Evolutionary conservation across 768 basidiomycete genomes (phyloP), one percentile per base, ranked within the genome.

Genomic region (Mycena amicta): DNA sequence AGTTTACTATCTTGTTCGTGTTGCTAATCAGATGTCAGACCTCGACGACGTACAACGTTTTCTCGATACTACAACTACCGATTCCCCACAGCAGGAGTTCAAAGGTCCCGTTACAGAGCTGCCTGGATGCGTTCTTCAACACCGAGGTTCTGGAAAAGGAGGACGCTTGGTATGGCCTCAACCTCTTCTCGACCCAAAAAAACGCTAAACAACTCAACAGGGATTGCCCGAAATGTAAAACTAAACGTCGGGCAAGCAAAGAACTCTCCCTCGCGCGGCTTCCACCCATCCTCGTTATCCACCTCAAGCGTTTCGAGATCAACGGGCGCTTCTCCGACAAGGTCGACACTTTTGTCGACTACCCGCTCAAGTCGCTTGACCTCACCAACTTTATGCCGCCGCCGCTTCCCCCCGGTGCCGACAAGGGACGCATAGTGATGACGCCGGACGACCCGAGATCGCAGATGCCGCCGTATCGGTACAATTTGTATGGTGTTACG

Each of bases 111-210:
- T 77, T 99, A 43, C 81, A 88, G 56, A 83, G 86, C 26, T 95
- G 96, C 71, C 78, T 99, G 60, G 90, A 97, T 65, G 85, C 88
- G 2, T 95, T 99, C 70, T 93, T 97, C 64, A 88, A 87, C 66
- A 85, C 88, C 40, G 96, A 99, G 71, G 82, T 93, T 3, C 81
- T 99, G 65, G 94, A 97, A 66, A 90, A 90, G 70, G 89, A 91
- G 29, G 92, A 99, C 67, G 94, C 95, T 53, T 99, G 96, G 95
- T n/a, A n/a, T n/a, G n/a, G n/a, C n/a, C n/a, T n/a, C n/a, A n/a
- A n/a, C n/a, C n/a, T n/a, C n/a, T n/a, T n/a, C n/a, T n/a, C n/a
- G n/a, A n/a, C n/a, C n/a, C n/a, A n/a, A n/a, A n/a, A n/a, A n/a
- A n/a, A n/a, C n/a, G n/a, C n/a, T n/a, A n/a, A n/a, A n/a, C n/a